Evolutionary conservation across 768 basidiomycete species (phyloP), one percentile per base, ranked within the genome.

Genomic region (Suillus variegatus): DNA sequence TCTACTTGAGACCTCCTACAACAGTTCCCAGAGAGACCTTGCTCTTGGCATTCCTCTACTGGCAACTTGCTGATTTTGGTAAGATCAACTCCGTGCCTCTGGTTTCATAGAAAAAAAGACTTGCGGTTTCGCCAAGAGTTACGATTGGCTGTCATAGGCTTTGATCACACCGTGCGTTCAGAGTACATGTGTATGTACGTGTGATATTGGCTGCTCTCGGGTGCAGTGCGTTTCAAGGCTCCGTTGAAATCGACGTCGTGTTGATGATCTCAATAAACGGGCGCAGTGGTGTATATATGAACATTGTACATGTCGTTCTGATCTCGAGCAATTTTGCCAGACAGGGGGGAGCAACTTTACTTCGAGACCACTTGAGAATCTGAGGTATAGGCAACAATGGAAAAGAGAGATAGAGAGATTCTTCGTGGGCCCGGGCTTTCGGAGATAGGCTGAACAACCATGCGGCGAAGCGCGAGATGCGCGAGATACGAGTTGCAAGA

Each of bases 111-210:
- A 20, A 18, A 64, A 20, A 18, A 64, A 10, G 22, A 46, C 62
- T 57, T 52, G 43, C 61, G 54, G 36, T 35, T 46, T 40, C 65
- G 43, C 12, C 64, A 91, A 54, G 90, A 2, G 86, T 93, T 57
- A 92, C 88, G 3, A 80, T 90, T 68, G 91, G 91, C 1, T 93
- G 93, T 73, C 91, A 93, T 72, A 83, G 91, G 44, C 76, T 93
- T n/a, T 92, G 89, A 76, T 91, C 91, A 6, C 92, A 93, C 71
- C 83, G 85, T 5, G 82, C 90, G 2, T 92, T 91, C 74, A 82
- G 82, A 22, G 91, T 91, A 6, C 78, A 78, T 1, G 64, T 84
- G 20, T 80, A 79, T 12, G 84, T 91, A 47, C 82, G 91, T 13
- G 68, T 88, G 6, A 75, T 84, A 25, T 77, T 93, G 40, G 89